phyloP scores from a whole-genome alignment of 2,329 filamentous ascomycete species.

The Paracorniculantispora psalliotae region DNA sequence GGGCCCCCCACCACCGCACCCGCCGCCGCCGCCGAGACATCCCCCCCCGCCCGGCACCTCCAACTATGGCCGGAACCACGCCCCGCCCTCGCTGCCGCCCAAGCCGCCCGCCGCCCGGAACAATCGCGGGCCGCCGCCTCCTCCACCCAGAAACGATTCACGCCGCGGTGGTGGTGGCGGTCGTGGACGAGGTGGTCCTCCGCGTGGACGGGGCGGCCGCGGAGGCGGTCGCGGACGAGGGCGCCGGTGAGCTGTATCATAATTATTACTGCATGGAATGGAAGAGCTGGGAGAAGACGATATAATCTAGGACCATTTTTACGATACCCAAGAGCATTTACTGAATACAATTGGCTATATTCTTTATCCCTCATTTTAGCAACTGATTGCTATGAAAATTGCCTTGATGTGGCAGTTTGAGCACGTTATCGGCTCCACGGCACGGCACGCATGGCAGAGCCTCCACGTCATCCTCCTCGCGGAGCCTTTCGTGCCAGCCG shows the following conservation, averaged over 20 bases:
- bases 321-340: slow-evolving; percentile 1
- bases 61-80: slow-evolving; percentile 13
- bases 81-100: slow-evolving; percentile 14
- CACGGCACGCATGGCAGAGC: neutral
- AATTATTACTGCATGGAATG: neutral
- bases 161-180: neutral
- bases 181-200: slow-evolving; percentile 1
- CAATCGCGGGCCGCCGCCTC: slow-evolving; percentile 27
- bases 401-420: neutral
- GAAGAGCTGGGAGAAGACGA: neutral
- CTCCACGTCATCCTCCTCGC: slow-evolving; percentile 1
- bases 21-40: slow-evolving; percentile 21
- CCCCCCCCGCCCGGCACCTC: slow-evolving; percentile 22
- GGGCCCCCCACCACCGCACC: slow-evolving; percentile 31
- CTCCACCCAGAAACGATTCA: slow-evolving; percentile 12
- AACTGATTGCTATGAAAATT: neutral
- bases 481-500: neutral
- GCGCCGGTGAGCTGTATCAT: neutral
- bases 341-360: slow-evolving; percentile 4
- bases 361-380: neutral
- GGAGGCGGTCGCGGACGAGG: slow-evolving; percentile 22
- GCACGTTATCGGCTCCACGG: neutral
- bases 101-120: slow-evolving; percentile 10
- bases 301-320: neutral
- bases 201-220: slow-evolving; percentile 16